A percentile compares a stretch with the other conserved stretches of the same genome.
Evolutionary conservation across 2,329 filamentous ascomycete genomes (phyloP).

Genomic region (Akanthomyces lecanii): DNA sequence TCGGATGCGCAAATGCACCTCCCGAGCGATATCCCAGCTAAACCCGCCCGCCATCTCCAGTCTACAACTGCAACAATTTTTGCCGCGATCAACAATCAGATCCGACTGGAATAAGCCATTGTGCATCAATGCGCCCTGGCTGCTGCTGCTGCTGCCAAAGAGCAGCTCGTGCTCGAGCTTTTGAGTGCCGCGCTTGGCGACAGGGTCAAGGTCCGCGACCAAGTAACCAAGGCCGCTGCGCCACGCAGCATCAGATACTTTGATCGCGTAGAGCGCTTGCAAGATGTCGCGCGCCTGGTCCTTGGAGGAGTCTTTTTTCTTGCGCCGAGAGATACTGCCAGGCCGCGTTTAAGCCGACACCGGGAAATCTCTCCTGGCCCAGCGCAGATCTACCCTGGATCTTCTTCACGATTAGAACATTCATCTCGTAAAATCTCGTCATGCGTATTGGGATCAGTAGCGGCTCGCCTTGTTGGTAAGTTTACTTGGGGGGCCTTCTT

Average conservation of each 20-base stretch:
- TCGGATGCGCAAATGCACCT: background rate
- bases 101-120: conserved; percentile 20
- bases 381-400: conserved; percentile 34
- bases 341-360: conserved; percentile 33
- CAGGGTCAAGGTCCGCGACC: background rate
- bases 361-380: conserved; percentile 36
- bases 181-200: background rate
- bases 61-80: conserved; percentile 27
- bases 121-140: background rate
- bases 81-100: conserved; percentile 27
- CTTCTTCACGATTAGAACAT: conserved; percentile 20
- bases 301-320: conserved; percentile 32
- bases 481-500: conserved; percentile 28
- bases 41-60: conserved; percentile 23
- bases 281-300: conserved; percentile 30
- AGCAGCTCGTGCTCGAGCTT: background rate
- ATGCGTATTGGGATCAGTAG: conserved; percentile 6
- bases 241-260: conserved; percentile 18
- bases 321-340: conserved; percentile 32
- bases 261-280: conserved; percentile 25
- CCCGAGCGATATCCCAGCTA: background rate
- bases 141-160: background rate
- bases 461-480: conserved; percentile 33
- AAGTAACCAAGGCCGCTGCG: background rate
- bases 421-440: background rate